A percentile compares a stretch with the other conserved stretches of the same genome.
These are phyloP conservation scores for Trichoderma aggressivum DNA, from an alignment of 2,329 filamentous ascomycete species.

Conservation along the genomic window DNA sequence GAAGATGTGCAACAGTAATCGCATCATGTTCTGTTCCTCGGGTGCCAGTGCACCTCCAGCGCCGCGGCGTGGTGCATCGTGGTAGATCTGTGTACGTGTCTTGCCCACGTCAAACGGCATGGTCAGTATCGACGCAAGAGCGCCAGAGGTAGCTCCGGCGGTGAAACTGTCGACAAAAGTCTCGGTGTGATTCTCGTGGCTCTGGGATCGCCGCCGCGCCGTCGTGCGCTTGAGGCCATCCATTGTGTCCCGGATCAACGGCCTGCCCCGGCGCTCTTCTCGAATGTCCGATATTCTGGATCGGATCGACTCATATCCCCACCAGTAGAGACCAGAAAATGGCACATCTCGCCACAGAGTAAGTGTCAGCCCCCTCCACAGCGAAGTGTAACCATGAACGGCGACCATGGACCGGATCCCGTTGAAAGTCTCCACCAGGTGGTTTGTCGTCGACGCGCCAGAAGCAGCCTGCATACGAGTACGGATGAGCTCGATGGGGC, in stretches of 20 bases:
- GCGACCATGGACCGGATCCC: conserved; percentile 78
- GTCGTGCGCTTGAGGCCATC: conserved; percentile 38
- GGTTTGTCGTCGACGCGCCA: conserved; percentile 56
- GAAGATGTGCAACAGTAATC: conserved; percentile 89
- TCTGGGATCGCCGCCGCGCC: conserved; percentile 55
- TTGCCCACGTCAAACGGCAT: conserved; percentile 98
- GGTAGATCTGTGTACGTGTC: conserved; percentile 83
- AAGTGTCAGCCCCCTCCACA: conserved; percentile 87
- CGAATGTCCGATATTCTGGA: conserved; percentile 67
- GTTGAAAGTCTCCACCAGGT: conserved; percentile 74
- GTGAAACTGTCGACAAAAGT: conserved; percentile 88
- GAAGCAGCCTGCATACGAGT: conserved; percentile 84
- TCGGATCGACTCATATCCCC: conserved; percentile 87
- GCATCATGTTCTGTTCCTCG: conserved; percentile 74
- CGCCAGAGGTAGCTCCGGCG: conserved; percentile 78
- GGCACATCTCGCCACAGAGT: conserved; percentile 97
- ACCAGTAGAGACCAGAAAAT: conserved; percentile 97
- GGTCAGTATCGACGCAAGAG: conserved; percentile 80
- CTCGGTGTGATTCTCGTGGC: conserved; percentile 65
- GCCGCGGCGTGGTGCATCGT: conserved; percentile 44
- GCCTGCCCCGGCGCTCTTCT: conserved; percentile 46
- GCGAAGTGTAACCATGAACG: conserved; percentile 69
- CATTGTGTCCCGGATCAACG: conserved; percentile 29
- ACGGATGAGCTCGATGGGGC: conserved; percentile 89
- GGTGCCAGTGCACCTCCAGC: conserved; percentile 48